Base-by-base conservation (phyloP, 2,329 filamentous ascomycete species). In the Pezicula rhizophila region DNA sequence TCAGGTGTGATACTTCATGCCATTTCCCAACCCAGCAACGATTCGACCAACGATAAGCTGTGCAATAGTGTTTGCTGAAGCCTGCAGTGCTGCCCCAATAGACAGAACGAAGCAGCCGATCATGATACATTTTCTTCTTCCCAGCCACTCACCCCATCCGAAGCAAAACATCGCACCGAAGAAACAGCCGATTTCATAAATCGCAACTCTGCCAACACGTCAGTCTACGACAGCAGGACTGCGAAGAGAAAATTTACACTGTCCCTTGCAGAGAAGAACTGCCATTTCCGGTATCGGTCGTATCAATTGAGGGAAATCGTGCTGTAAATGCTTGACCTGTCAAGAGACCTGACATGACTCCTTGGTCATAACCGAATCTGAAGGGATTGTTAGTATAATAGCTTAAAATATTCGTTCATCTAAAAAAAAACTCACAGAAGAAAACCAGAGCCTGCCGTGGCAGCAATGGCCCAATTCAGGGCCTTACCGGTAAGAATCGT, bases 281-380 rank as follows among this genome's bases (percentile, higher is more conserved):
- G 2, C 70, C 69, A 42, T 60, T 49, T 2, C 61, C 63, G 5
- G 52, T 52, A 0, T 60, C 52, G 1, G 65, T 68, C 1, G 69
- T 66, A 48, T 79, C 73, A 52, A 79, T 76, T 25, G 67, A 57
- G 0, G 76, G 78, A 53, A 80, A 80, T 12, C 68, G 64, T 2
- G 64, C 56, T 2, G 79, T 68, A 55, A 85, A 87, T 10, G 74
- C 74, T 18, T 74, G 66, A 54, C 89, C 73, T 2, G 84, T 88
- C 46, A 90, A 68, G 54, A 90, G 79, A 50, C 81, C 81, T 38
- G 82, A 84, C 77, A 85, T 87, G 12, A 88, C 84, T 62, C 84
- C 80, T 66, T 86, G 82, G 64, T 87, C 85, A 81, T 78, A 78
- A 42, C 75, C 75, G 52, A 77, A 73, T 15, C 68, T 63, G 18